Conservation (phyloP, 345 rosid species). For the Sonneratia alba region DNA sequence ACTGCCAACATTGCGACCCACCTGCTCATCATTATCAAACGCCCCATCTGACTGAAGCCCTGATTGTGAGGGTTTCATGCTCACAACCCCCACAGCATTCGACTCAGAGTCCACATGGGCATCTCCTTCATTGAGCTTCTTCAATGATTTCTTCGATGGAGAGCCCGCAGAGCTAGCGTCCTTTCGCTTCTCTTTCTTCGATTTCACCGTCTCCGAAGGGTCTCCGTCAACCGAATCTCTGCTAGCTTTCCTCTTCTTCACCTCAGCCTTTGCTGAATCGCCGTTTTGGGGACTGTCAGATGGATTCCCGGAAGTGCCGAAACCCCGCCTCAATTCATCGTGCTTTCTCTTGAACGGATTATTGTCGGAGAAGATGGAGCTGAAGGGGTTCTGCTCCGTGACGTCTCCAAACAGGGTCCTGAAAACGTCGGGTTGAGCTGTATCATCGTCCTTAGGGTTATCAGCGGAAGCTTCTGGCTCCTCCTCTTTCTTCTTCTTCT, state of each 20-base stretch:
- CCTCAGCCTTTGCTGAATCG: conserved; percentile 8
- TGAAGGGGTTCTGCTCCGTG: conserved; percentile 14
- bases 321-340: conserved; percentile 12
- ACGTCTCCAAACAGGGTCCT: conserved; percentile 30
- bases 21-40: conserved; percentile 2
- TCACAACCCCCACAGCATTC: background rate
- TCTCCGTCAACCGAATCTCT: background rate
- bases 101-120: conserved; percentile 5
- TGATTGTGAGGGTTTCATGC: background rate
- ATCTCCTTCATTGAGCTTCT: conserved; percentile 16
- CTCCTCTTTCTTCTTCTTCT: conserved; percentile 24
- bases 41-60: background rate
- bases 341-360: conserved; percentile 81
- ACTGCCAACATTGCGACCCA: background rate
- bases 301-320: conserved; percentile 3
- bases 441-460: conserved; percentile 1
- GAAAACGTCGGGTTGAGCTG: conserved; percentile 30
- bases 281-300: conserved; percentile 8
- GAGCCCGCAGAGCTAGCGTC: conserved; percentile 9
- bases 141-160: conserved; percentile 20
- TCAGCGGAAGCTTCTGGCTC: conserved; percentile 6
- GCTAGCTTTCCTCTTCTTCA: conserved; percentile 12
- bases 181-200: conserved; percentile 7
- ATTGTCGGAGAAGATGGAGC: conserved; percentile 53
- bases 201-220: conserved; percentile 2